Evolutionary conservation across 495 filamentous ascomycete species (phyloP).

Genomic region (Astrothelium subdiscretum): DNA sequence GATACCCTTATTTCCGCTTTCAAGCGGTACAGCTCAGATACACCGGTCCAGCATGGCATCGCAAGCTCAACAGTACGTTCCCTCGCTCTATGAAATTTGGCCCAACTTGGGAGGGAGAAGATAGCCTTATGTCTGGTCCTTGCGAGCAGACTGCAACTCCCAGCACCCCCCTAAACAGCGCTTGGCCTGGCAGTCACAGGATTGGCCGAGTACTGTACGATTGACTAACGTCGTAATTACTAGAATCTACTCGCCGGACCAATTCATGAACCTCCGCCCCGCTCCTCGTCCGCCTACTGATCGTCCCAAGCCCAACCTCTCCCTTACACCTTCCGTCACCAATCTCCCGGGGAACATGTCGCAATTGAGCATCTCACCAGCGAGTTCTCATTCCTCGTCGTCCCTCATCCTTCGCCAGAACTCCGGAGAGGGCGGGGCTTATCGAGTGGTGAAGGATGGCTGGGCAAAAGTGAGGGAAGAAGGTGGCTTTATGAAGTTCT

Average conservation of each 20-base stretch:
- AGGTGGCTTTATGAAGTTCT: slow-evolving; percentile 63
- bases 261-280: slow-evolving; percentile 93
- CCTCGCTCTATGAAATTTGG: not conserved
- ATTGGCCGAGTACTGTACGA: not conserved
- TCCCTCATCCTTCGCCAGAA: slow-evolving; percentile 23
- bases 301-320: slow-evolving; percentile 62
- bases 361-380: slow-evolving; percentile 60
- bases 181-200: not conserved
- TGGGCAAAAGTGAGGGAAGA: slow-evolving; percentile 81
- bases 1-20: not conserved
- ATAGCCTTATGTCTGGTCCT: not conserved
- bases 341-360: slow-evolving; percentile 70
- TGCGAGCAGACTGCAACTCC: not conserved
- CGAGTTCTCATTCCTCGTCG: slow-evolving; percentile 38
- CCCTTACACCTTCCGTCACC: slow-evolving; percentile 54
- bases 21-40: not conserved
- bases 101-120: not conserved
- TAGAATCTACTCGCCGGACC: slow-evolving; percentile 33
- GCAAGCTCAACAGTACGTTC: not conserved
- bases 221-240: not conserved
- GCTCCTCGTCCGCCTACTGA: slow-evolving; percentile 83
- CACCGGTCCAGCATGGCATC: not conserved
- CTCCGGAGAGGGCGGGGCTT: slow-evolving; percentile 48
- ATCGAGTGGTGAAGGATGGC: slow-evolving; percentile 73
- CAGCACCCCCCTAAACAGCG: not conserved